phyloP scores from a whole-genome alignment of 108 stramenopile genomes.

The Pseudonitzschia pungens region DNA sequence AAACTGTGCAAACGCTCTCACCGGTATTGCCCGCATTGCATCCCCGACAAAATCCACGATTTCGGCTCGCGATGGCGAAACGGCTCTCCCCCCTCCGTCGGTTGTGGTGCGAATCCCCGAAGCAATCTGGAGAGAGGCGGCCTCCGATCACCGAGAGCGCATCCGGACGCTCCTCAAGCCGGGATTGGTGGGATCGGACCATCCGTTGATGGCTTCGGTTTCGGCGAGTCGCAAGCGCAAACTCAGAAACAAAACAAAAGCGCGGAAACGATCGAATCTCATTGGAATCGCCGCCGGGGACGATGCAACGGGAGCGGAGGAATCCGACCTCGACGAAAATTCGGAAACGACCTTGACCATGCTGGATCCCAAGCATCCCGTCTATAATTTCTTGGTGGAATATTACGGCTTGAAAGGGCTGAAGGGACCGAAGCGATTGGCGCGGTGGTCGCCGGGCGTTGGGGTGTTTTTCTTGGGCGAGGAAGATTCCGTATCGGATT shows the following conservation, averaged over 20 bases:
- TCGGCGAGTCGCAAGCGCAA: not conserved
- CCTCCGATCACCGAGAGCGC: constrained; percentile 28
- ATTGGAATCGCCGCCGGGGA: too few relatives aligned
- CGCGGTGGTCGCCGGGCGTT: constrained; percentile 65
- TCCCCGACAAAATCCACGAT: too few relatives aligned
- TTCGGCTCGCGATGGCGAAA: too few relatives aligned
- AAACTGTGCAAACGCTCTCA: too few relatives aligned
- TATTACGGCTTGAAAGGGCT: constrained; percentile 79
- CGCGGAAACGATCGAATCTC: too few relatives aligned
- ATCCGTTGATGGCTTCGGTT: constrained; percentile 23
- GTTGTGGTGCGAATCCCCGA: constrained; percentile 19
- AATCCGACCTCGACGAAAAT: too few relatives aligned
- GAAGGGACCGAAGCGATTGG: constrained; percentile 60
- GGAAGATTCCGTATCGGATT: too few relatives aligned
- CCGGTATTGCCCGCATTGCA: too few relatives aligned
- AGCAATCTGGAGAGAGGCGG: constrained; percentile 42
- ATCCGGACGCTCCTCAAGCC: constrained; percentile 42
- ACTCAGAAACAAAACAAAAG: not conserved
- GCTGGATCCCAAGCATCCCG: constrained; percentile 71
- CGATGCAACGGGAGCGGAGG: too few relatives aligned
- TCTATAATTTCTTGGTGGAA: constrained; percentile 87
- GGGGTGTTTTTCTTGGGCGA: constrained; percentile 23
- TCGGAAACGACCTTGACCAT: constrained; percentile 20
- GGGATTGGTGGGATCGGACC: constrained; percentile 35
- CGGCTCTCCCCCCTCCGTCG: not conserved